These are phyloP conservation scores for Ephemerocybe angulata DNA, from an alignment of 768 basidiomycete genomes.

Conservation along the genomic window DNA sequence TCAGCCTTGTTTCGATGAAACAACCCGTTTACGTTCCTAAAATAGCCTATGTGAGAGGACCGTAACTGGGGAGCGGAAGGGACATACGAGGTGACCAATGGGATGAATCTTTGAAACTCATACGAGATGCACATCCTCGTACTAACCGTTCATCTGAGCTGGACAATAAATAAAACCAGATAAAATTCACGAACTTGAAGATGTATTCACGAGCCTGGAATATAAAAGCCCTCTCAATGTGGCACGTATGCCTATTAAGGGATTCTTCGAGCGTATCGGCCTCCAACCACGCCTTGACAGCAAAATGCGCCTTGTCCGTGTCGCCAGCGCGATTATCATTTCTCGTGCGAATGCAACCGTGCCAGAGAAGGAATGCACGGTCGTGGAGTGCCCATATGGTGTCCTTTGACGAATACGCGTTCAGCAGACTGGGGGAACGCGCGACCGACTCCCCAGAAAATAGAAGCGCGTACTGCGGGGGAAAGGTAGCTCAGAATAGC, in stretches of 20 bases:
- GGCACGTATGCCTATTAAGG: conserved; percentile 61
- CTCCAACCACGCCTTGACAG: conserved; percentile 66
- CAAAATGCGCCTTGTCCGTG: conserved; percentile 57
- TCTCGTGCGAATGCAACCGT: conserved; percentile 64
- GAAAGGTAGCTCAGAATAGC: conserved; percentile 3
- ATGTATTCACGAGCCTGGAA: conserved; percentile 71
- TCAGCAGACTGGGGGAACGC: conserved; percentile 27
- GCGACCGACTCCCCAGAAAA: conserved; percentile 69
- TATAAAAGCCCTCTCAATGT: conserved; percentile 62
- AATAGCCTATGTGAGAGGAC: not conserved
- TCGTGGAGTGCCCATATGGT: conserved; percentile 75
- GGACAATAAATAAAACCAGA: not conserved
- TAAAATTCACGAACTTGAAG: conserved; percentile 61
- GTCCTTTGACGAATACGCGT: conserved; percentile 47
- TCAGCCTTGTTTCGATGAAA: conserved; percentile 57
- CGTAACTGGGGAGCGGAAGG: not conserved
- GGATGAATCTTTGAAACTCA: conserved; percentile 64
- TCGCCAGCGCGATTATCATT: conserved; percentile 38
- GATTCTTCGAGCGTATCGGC: conserved; percentile 62
- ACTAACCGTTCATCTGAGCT: too few species aligned
- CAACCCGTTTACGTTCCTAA: conserved; percentile 37
- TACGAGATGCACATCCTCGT: conserved; percentile 67
- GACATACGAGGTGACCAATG: conserved; percentile 53
- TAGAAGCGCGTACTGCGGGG: conserved; percentile 58
- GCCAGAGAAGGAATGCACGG: conserved; percentile 69